A percentile compares a stretch with the other conserved stretches of the same genome.
These are phyloP conservation scores for Annulohypoxylon maeteangense DNA, from an alignment of 495 filamentous ascomycete species.

Conservation along the genomic window DNA sequence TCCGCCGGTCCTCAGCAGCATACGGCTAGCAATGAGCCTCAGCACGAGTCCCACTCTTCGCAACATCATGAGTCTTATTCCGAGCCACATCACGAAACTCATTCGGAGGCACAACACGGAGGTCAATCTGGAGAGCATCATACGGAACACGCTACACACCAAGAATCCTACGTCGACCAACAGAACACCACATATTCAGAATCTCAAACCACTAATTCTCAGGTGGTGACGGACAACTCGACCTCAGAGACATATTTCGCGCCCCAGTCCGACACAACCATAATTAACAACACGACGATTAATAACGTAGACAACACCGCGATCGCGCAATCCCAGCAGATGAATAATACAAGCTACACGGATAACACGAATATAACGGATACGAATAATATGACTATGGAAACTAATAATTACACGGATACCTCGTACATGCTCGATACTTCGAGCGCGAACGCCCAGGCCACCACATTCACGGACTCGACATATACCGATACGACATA, in stretches of 20 bases:
- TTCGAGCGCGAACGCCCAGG: slow-evolving; percentile 14
- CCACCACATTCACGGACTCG: not conserved
- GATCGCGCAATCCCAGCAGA: slow-evolving; percentile 6
- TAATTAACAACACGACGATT: slow-evolving; percentile 32
- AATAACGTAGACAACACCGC: slow-evolving; percentile 31
- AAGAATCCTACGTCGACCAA: slow-evolving; percentile 9
- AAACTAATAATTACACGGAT: not conserved
- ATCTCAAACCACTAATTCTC: slow-evolving; percentile 2
- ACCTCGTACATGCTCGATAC: slow-evolving; percentile 8
- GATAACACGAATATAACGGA: not conserved
- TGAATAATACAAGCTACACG: slow-evolving; percentile 13
- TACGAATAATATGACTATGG: not conserved
- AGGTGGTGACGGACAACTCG: slow-evolving; percentile 9
- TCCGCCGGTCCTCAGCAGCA: slow-evolving; percentile 18
- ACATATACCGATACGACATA: slow-evolving; percentile 1
- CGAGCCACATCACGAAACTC: slow-evolving; percentile 1
- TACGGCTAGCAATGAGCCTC: slow-evolving; percentile 6
- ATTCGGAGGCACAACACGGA: slow-evolving; percentile 11
- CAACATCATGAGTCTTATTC: slow-evolving; percentile 20
- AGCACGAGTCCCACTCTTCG: slow-evolving; percentile 17
- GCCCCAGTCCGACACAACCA: slow-evolving; percentile 25
- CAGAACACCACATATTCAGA: slow-evolving; percentile 23
- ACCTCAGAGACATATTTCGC: slow-evolving; percentile 15
- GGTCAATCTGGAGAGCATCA: slow-evolving; percentile 10
- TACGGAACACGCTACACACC: not conserved